Evolutionary conservation across 352 stramenopile species (phyloP), one percentile per base, ranked within the genome.

Genomic region (Globisporangium recalcitrans): DNA sequence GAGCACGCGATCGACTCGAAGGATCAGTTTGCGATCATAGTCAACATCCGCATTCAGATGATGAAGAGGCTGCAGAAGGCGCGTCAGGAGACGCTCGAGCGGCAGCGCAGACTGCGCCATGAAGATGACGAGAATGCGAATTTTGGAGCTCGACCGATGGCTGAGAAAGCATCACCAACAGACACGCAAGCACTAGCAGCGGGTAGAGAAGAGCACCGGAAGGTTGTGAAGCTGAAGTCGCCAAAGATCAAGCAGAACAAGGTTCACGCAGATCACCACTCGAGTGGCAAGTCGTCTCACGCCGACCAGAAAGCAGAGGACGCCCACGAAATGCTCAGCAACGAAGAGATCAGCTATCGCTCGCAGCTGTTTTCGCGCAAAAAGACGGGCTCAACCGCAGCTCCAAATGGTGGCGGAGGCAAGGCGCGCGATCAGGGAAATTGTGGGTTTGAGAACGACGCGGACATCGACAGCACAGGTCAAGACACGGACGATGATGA

Each of bases 21-120:
- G n/a, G 75, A 90, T 46, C 75, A 75, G 36, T 80, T 90, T 29
- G 69, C 67, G 8, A 69, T 90, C 36, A 71, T 87, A n/a, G 67
- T 90, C 2, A 87, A 88, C 47, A 87, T 87, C 11, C 78, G 77
- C 7, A 78, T 85, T 8, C 81, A 88, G 29, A 88, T 90, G 78
- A 78, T 76, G 61, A 88, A 90, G 63, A 68, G 64, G 0, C 62
- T 90, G 0, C 77, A 88, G 57, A 56, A 60, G 3, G 73, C 80
- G 47, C 68, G 82, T 4, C 62, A 79, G 9, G 60, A 72, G 51
- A 68, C 79, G 21, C 31, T 78, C 19, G 67, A 67, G 31, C 59
- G 65, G 1, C 66, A 68, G 11, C 51, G 59, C 56, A n/a, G 42
- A 4, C 27, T 58, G 10, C 31, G 29, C 32, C 32, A 46, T 5